phyloP scores from a whole-genome alignment of 495 filamentous ascomycete species.

The Aspergillus egyptiacus region DNA sequence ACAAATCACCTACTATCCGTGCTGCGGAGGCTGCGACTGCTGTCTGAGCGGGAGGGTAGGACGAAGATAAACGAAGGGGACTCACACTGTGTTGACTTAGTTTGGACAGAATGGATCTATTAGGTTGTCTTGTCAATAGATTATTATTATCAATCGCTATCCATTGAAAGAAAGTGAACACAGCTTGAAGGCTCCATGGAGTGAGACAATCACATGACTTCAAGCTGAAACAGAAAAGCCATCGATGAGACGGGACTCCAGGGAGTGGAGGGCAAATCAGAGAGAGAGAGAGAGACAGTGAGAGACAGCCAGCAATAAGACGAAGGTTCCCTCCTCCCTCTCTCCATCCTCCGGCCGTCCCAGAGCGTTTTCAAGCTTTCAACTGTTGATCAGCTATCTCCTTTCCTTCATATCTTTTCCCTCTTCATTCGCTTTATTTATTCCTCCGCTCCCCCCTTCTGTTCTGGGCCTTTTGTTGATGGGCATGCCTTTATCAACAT shows the following conservation, averaged over 20 bases:
- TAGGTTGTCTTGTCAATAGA: no score
- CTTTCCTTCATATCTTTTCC: neutral
- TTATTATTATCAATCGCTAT: no score
- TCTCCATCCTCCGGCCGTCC: neutral
- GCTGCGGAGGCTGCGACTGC: conserved; percentile 1
- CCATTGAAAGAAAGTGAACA: no score
- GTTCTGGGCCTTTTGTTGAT: neutral
- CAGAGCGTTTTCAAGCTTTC: neutral
- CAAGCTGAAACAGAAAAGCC: conserved; percentile 7
- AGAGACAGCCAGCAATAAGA: conserved; percentile 2
- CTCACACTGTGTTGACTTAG: neutral
- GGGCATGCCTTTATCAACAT: neutral
- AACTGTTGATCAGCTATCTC: conserved; percentile 8
- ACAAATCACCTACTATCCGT: conserved; percentile 9
- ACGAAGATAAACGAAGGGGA: neutral
- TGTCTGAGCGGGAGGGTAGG: neutral
- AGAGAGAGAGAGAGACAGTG: neutral
- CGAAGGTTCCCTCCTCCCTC: neutral
- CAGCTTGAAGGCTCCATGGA: no score
- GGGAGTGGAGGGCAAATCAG: neutral
- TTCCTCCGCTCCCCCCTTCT: neutral
- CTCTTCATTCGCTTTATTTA: neutral
- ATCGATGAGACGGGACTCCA: neutral
- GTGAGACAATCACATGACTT: conserved; percentile 1
- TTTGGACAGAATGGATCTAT: neutral